Base-by-base conservation (phyloP, 495 filamentous ascomycete genomes). In the Diplogelasinospora grovesii region DNA sequence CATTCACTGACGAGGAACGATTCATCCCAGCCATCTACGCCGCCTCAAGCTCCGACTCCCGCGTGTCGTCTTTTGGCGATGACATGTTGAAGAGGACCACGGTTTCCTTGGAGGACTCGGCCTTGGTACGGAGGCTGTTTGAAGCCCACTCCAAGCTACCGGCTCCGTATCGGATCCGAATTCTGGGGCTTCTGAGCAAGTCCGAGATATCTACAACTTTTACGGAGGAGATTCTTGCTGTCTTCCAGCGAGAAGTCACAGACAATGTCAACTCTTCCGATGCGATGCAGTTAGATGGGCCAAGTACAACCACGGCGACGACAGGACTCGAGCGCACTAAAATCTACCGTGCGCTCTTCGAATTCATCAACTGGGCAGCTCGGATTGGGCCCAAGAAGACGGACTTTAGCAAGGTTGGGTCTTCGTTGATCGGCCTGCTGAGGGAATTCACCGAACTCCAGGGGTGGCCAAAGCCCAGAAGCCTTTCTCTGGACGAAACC, bases 351-450 rank as follows among this genome's bases (percentile, higher is more conserved):
- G 86, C 89, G 19, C 76, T 93, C n/a, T 89, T 97, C 53, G 79
- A 79, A 29, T 93, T 88, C 52, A 82, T 89, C 21, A 87, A 86
- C 30, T 95, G 89, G 81, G 78, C 89, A 15, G 85, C 88, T 5
- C 75, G 83, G 30, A 83, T 86, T 53, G 85, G 78, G 16, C 76
- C 78, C 8, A 59, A 64, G 7, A 67, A 65, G 11, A 71, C 84
- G 8, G 70, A 74, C 38, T 56, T 60, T 32, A 42, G 31, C 35
- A 47, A 62, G 14, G 79, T 94, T 42, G 84, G 84, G 1, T 71
- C 80, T 2, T 74, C 73, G 24, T 66, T 93, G n/a, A 76, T 95
- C 16, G 63, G 70, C 18, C 78, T 82, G 4, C 63, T 98, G 22
- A 75, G 70, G 35, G 75, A 78, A 23, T 96, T 85, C 48, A 78